Evolutionary conservation across 2,329 filamentous ascomycete genomes (phyloP), one percentile per base, ranked within the genome.

Genomic region (Neonectria ditissima): DNA sequence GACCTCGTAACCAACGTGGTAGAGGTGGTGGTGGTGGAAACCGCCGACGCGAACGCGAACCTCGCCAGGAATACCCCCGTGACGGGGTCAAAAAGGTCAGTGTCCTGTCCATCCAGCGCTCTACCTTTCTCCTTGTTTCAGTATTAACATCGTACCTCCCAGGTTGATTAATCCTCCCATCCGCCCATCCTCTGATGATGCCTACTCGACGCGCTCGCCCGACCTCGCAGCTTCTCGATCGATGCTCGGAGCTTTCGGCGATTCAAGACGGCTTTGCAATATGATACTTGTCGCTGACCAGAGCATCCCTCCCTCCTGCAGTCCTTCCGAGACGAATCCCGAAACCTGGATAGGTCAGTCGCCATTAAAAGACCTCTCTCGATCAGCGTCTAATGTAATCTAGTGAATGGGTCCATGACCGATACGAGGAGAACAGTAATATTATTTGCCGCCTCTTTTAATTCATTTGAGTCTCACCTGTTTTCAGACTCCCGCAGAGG

Each of bases 371-470:
- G 34, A 8, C 14, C 48, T 52, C 6, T 20, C 26, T 9, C 22
- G 34, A 22, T 20, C 20, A 20, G 16, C 47, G 34, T 44, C 69
- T 74, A 59, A 73, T 54, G 14, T 1, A 24, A 63, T 57, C 24
- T 67, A 93, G 93, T 76, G 94, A 97, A 84, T 97, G 94, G 94
- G 93, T 97, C 72, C 94, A 97, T 78, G 93, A 97, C 81, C 92
- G 90, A 77, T 97, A 89, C 77, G 92, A 96, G 78, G 92, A 93
- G 74, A 87, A 90, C 77, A 85, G 90, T 86, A 82, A 74, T 76
- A 57, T 62, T 61, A 18, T 56, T 32, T 48, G 30, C n/a, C 52
- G 39, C 37, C 44, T 56, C 39, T 47, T 51, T 55, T 39, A 53
- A 62, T 60, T 10, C 24, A 28, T 61, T 44, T 18, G 30, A 50